Percentiles rank a stretch among this genome's conserved stretches.
These are phyloP conservation scores for Craspedostauros australis DNA, from an alignment of 108 stramenopile genomes.

Conservation along the genomic window DNA sequence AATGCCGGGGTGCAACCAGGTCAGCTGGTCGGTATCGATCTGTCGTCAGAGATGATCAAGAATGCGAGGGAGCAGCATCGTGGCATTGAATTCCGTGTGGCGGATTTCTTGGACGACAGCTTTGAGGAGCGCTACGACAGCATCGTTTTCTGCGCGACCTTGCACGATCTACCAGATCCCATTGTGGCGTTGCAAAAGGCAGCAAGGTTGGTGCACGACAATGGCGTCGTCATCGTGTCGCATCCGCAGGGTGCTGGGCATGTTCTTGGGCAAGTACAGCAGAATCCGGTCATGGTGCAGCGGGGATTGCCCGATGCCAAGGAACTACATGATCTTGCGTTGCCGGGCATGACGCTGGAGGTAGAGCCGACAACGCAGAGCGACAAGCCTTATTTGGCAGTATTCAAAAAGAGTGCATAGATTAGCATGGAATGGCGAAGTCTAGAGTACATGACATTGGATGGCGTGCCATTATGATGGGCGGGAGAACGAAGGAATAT, in stretches of 20 bases:
- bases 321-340: slow-evolving; percentile 45
- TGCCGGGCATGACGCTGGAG: too few species aligned
- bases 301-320: slow-evolving; percentile 48
- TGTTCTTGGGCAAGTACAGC: slow-evolving; percentile 43
- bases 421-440: too few species aligned
- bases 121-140: slow-evolving; percentile 30
- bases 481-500: too few species aligned
- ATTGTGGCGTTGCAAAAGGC: slow-evolving; percentile 42
- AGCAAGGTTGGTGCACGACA: slow-evolving; percentile 22
- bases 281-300: slow-evolving; percentile 63
- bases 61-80: slow-evolving; percentile 48
- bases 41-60: slow-evolving; percentile 63
- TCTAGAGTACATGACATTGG: too few species aligned
- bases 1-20: slow-evolving; percentile 36
- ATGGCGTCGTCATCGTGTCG: slow-evolving; percentile 44
- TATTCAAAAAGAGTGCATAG: too few species aligned
- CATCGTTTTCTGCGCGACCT: slow-evolving; percentile 60
- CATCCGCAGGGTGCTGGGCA: slow-evolving; percentile 71
- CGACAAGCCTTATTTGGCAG: too few species aligned
- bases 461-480: too few species aligned
- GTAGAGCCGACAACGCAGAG: too few species aligned
- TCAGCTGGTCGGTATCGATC: slow-evolving; percentile 57
- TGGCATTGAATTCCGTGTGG: slow-evolving; percentile 32
- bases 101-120: slow-evolving; percentile 35
- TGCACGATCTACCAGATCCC: slow-evolving; percentile 64